These are phyloP conservation scores for Cryptococcus amylolentus DNA, from an alignment of 1,284 basidiomycete genomes.

Conservation along the genomic window DNA sequence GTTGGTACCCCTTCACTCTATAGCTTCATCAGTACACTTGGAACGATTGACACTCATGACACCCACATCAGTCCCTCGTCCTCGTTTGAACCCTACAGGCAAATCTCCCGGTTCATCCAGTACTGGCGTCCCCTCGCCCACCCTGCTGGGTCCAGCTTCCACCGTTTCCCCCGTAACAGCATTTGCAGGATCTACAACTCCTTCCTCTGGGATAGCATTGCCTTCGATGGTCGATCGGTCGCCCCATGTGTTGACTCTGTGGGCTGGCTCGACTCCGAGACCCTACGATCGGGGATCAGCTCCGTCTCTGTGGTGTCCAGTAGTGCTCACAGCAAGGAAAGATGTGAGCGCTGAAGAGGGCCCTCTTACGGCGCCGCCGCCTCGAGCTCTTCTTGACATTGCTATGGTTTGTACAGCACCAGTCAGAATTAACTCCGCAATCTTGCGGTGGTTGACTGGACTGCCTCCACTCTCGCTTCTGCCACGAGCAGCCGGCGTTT, in stretches of 20 bases:
- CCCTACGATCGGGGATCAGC: slow-evolving; percentile 25
- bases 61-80: slow-evolving; percentile 20
- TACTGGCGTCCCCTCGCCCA: slow-evolving; percentile 26
- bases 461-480: neutral
- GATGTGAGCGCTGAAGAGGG: slow-evolving; percentile 89
- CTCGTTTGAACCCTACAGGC: slow-evolving; percentile 10
- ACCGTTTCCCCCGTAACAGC: slow-evolving; percentile 34
- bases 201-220: slow-evolving; percentile 11
- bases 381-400: slow-evolving; percentile 27
- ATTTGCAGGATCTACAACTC: slow-evolving; percentile 30
- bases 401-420: neutral
- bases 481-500: neutral
- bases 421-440: too few species aligned
- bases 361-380: slow-evolving; percentile 61
- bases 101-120: slow-evolving; percentile 8
- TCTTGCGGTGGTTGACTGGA: neutral
- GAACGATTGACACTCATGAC: slow-evolving; percentile 1
- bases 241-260: slow-evolving; percentile 34
- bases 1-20: slow-evolving; percentile 34
- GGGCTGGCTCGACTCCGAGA: slow-evolving; percentile 44
- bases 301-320: neutral
- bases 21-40: slow-evolving; percentile 5
- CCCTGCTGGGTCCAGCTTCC: slow-evolving; percentile 32
- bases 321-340: slow-evolving; percentile 68
- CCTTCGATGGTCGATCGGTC: slow-evolving; percentile 18